Conservation (phyloP, 2,329 filamentous ascomycete genomes). For the Balansia obtecta region DNA sequence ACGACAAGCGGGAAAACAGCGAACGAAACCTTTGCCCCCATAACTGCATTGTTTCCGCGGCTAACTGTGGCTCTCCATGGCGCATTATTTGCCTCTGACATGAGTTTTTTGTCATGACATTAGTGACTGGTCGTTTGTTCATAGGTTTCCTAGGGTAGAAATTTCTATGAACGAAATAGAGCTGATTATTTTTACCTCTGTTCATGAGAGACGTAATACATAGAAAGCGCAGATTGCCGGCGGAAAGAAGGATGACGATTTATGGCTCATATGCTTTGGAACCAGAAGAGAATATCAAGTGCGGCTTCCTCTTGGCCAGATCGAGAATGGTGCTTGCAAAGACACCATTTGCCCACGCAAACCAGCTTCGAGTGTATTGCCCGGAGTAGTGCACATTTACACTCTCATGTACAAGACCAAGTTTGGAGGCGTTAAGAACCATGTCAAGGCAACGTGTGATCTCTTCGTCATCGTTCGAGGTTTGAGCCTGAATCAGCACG, state of each 20-base stretch:
- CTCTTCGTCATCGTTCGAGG: conserved; percentile 69
- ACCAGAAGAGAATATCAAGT: conserved; percentile 65
- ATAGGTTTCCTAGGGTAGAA: background rate
- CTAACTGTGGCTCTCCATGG: background rate
- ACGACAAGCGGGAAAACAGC: too few relatives aligned
- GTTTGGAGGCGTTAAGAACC: conserved; percentile 61
- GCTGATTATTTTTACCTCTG: too few relatives aligned
- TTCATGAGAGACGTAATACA: too few relatives aligned
- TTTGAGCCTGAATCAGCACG: conserved; percentile 81
- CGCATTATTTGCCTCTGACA: background rate
- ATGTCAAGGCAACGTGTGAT: conserved; percentile 60
- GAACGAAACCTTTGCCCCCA: background rate
- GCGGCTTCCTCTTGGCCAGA: conserved; percentile 75
- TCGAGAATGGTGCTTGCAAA: conserved; percentile 89
- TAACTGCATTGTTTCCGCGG: background rate
- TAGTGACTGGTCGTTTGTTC: background rate
- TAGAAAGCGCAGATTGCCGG: too few relatives aligned
- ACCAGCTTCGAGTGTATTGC: conserved; percentile 85
- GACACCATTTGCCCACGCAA: conserved; percentile 95
- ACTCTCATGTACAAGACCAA: conserved; percentile 86
- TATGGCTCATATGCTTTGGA: conserved; percentile 44
- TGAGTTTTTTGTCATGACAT: background rate
- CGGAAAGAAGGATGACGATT: conserved; percentile 4
- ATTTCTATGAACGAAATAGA: background rate
- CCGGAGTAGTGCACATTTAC: conserved; percentile 59